These are phyloP conservation scores for Sutorius eximius DNA, from an alignment of 1,284 basidiomycete genomes.

Conservation along the genomic window DNA sequence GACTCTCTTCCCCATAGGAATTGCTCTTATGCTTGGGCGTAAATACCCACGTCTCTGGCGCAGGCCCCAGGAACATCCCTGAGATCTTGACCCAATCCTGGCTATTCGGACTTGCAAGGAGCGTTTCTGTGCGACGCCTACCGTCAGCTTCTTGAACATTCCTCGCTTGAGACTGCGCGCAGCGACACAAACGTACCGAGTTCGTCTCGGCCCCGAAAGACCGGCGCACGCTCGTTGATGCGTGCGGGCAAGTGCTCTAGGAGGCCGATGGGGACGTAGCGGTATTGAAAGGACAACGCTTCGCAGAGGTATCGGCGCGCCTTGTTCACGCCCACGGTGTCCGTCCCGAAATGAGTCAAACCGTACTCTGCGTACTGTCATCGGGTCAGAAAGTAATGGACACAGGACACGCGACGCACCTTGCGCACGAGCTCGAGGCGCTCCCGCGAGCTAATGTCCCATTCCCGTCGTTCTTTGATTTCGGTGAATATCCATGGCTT, in stretches of 20 bases:
- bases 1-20: constrained; percentile 59
- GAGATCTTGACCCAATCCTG: constrained; percentile 95
- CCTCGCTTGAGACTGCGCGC: not conserved
- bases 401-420: constrained; percentile 42
- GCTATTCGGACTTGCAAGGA: constrained; percentile 79
- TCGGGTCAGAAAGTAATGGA: not conserved
- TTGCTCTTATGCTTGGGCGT: constrained; percentile 77
- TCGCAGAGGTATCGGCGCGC: constrained; percentile 94
- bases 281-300: constrained; percentile 91
- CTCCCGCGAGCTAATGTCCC: constrained; percentile 93
- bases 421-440: constrained; percentile 84
- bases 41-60: constrained; percentile 67
- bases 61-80: constrained; percentile 88
- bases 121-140: constrained; percentile 57
- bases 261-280: constrained; percentile 92
- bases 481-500: constrained; percentile 98
- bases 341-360: constrained; percentile 83
- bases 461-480: constrained; percentile 87
- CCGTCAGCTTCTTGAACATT: not conserved
- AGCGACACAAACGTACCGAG: constrained; percentile 56
- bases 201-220: constrained; percentile 84
- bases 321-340: constrained; percentile 90
- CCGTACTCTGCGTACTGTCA: constrained; percentile 79
- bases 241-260: constrained; percentile 82
- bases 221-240: constrained; percentile 89